Evolutionary conservation across 371 early-diverging fungal species (phyloP).

Genomic region (Nematocida minor): DNA sequence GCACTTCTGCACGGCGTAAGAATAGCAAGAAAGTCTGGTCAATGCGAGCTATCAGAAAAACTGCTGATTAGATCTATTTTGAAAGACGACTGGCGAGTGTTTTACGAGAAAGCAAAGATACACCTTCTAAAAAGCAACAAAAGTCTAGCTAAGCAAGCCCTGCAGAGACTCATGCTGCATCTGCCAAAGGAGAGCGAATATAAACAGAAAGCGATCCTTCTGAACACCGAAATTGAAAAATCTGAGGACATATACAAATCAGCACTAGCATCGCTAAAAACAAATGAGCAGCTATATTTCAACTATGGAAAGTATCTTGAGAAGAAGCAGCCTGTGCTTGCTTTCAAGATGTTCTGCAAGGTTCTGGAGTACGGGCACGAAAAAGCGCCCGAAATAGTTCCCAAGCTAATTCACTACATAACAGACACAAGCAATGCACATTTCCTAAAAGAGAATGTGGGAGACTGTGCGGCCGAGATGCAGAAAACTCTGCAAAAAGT

Average conservation of each 20-base stretch:
- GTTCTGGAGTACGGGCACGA: slow-evolving; percentile 34
- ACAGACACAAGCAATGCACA: slow-evolving; percentile 19
- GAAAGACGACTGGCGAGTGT: slow-evolving; percentile 56
- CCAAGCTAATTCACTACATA: slow-evolving; percentile 61
- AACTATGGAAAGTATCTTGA: slow-evolving; percentile 61
- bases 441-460: background rate
- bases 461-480: slow-evolving; percentile 7
- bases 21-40: slow-evolving; percentile 26
- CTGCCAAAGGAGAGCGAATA: slow-evolving; percentile 9
- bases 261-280: slow-evolving; percentile 29
- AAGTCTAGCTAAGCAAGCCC: slow-evolving; percentile 53
- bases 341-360: slow-evolving; percentile 56
- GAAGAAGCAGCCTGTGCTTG: slow-evolving; percentile 20
- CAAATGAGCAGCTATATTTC: slow-evolving; percentile 51
- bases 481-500: slow-evolving; percentile 9
- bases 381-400: slow-evolving; percentile 58
- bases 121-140: slow-evolving; percentile 48
- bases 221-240: slow-evolving; percentile 49
- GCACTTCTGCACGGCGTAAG: slow-evolving; percentile 8
- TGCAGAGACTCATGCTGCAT: slow-evolving; percentile 45
- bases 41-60: slow-evolving; percentile 38
- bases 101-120: slow-evolving; percentile 58
- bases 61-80: slow-evolving; percentile 34
- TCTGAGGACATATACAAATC: slow-evolving; percentile 47
- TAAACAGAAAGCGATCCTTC: slow-evolving; percentile 24